Conservation (phyloP, 2,329 filamentous ascomycete genomes). For the Tolypocladium tropicale region DNA sequence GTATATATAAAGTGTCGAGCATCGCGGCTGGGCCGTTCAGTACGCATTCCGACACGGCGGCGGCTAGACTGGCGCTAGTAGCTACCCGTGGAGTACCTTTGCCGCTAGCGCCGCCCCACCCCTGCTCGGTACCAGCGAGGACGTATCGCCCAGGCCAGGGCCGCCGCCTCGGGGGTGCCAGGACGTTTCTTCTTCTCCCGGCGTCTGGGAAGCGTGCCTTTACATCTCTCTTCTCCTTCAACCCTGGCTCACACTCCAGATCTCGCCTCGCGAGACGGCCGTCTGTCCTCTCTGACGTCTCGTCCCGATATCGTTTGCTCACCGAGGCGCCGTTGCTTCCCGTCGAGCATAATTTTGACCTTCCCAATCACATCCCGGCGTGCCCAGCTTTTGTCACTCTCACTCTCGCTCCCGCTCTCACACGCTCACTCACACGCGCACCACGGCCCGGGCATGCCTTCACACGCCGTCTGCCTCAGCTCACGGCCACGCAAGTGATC, state of each 20-base stretch:
- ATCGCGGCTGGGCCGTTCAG: slow-evolving; percentile 5
- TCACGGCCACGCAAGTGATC: slow-evolving; percentile 23
- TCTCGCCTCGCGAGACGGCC: slow-evolving; percentile 13
- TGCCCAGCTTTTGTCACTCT: slow-evolving; percentile 5
- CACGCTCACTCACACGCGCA: slow-evolving; percentile 8
- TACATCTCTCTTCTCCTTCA: slow-evolving; percentile 16
- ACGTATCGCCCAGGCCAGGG: slow-evolving; percentile 23
- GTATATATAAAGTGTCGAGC: slow-evolving; percentile 20
- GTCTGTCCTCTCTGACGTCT: background rate
- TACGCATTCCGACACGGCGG: slow-evolving; percentile 1
- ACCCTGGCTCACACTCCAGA: slow-evolving; percentile 20
- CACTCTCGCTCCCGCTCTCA: slow-evolving; percentile 9
- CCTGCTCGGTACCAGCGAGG: slow-evolving; percentile 22
- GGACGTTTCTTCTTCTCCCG: slow-evolving; percentile 29
- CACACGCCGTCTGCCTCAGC: slow-evolving; percentile 17
- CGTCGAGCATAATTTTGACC: background rate
- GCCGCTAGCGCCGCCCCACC: slow-evolving; percentile 24
- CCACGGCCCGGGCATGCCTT: slow-evolving; percentile 15
- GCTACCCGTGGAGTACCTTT: slow-evolving; percentile 15
- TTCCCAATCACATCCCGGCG: background rate
- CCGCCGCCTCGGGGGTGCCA: slow-evolving; percentile 25
- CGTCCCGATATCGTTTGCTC: background rate
- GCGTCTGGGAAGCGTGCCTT: slow-evolving; percentile 22
- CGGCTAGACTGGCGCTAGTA: slow-evolving; percentile 8
- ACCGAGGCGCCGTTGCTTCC: background rate